Evolutionary conservation across 2,329 filamentous ascomycete genomes (phyloP), one percentile per base, ranked within the genome.

Genomic region (Ceratocystis eucalypticola): DNA sequence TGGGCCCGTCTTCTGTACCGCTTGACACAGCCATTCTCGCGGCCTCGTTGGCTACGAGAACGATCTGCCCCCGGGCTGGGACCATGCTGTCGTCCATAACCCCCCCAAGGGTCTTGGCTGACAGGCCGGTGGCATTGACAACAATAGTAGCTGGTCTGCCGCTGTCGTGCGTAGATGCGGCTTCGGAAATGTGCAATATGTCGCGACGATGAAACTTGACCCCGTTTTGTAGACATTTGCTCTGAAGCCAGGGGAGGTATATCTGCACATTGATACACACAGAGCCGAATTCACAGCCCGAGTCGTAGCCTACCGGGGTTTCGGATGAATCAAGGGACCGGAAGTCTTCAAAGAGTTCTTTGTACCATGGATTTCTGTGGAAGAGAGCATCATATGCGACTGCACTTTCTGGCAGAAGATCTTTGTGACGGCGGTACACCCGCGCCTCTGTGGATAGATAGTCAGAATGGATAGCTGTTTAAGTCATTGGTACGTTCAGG

Each of bases 241-340:
- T 88, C 0, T 89, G 79, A 0, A 97, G 85, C 84, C 89, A 96
- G 3, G 89, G 85, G 1, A 96, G 84, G 76, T 96, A 97, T 67
- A 96, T 77, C 53, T 88, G 84, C 0, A 89, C 89, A 77, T 97
- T 96, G 74, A 96, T 93, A 76, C 92, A 96, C 50, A 96, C 86
- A 0, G 89, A 93, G 6, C 84, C 90, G 75, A 94, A 96, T 66
- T 82, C 79, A 63, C 84, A 88, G 28, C 85, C 91, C 10, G 87
- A 88, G 68, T 91, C 86, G 65, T 87, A 82, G 20, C 83, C 88
- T 0, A 77, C 71, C 0, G 84, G 82, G 1, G 96, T 77, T 70
- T 88, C 80, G 8, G 77, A 75, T 44, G 80, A 74, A 3, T 80
- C 73, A 2, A 93, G 75, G 67, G 84, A 77, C 68, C 83, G 82